Conservation (phyloP, 2,329 filamentous ascomycete genomes). For the Eutypa lata region DNA sequence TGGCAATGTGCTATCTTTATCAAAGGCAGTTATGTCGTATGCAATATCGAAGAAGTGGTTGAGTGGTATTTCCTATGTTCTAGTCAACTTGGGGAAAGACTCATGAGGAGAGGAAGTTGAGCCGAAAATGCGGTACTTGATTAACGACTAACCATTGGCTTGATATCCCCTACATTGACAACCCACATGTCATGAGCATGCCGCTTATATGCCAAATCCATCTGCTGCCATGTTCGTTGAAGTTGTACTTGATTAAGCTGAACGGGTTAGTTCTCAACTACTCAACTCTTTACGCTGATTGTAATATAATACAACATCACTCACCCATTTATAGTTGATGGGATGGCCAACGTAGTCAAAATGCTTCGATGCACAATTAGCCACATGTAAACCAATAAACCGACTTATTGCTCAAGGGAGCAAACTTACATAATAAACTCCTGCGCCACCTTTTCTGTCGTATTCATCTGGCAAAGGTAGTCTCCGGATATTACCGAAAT, state of each 20-base stretch:
- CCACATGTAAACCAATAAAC: constrained; percentile 22
- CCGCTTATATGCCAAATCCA: constrained; percentile 57
- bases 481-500: constrained; percentile 53
- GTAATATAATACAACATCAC: no score
- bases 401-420: no score
- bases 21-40: constrained; percentile 32
- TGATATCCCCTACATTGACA: constrained; percentile 66
- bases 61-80: constrained; percentile 10
- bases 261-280: no score
- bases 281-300: no score
- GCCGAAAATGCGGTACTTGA: no score
- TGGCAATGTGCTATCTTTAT: neutral
- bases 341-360: constrained; percentile 50
- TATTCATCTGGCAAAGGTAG: constrained; percentile 50
- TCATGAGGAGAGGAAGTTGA: no score
- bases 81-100: no score
- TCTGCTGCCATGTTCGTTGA: constrained; percentile 32
- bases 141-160: constrained; percentile 44
- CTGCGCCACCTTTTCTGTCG: constrained; percentile 39
- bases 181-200: constrained; percentile 61
- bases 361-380: constrained; percentile 32
- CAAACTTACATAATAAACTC: constrained; percentile 36
- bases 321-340: constrained; percentile 49
- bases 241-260: constrained; percentile 55
- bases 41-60: constrained; percentile 1